Evolutionary conservation across 164 flowering plant species (phyloP), one percentile per base, ranked within the genome.

Genomic region (Akebia trifoliata): DNA sequence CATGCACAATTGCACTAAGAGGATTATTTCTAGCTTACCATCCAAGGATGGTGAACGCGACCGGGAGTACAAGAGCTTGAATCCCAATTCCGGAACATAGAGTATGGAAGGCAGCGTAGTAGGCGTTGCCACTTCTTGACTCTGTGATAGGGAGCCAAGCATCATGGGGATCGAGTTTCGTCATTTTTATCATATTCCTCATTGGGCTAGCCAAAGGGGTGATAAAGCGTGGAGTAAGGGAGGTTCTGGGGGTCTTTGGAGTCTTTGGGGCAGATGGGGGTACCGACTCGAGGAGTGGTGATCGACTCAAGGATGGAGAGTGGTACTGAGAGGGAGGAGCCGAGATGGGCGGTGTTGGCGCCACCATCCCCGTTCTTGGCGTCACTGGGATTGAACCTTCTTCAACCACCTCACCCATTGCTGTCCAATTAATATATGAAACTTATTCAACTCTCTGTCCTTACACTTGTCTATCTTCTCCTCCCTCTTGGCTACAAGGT

Each of bases 131-230:
- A 12, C 78, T 85, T 54, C 91, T 69, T 1, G 95, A 87, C 61
- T 83, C 87, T 1, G 95, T 87, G 49, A 87, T 78, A 0, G 95
- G 95, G 3, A n/a, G n/a, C n/a, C n/a, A n/a, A n/a, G n/a, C n/a
- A n/a, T n/a, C n/a, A n/a, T n/a, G n/a, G n/a, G n/a, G 85, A 90
- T 30, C 24, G 8, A 49, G 35, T 31, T 49, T 49, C 72, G 10
- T 84, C 91, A 20, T 75, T 77, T 0, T 81, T n/a, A 73, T 39
- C 14, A 78, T 85, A 65, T 69, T 81, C 50, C 70, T 72, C 76
- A 81, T 65, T 22, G 90, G 86, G 58, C 84, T 83, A 0, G 72
- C 71, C 28, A 74, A 8, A 10, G 88, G 85, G 1, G 82, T 77
- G 50, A 71, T 55, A 22, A 78, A 64, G 6, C 74, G 60, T 31